Base-by-base conservation (phyloP, 345 rosid genomes). In the Erucastrum elatum region DNA sequence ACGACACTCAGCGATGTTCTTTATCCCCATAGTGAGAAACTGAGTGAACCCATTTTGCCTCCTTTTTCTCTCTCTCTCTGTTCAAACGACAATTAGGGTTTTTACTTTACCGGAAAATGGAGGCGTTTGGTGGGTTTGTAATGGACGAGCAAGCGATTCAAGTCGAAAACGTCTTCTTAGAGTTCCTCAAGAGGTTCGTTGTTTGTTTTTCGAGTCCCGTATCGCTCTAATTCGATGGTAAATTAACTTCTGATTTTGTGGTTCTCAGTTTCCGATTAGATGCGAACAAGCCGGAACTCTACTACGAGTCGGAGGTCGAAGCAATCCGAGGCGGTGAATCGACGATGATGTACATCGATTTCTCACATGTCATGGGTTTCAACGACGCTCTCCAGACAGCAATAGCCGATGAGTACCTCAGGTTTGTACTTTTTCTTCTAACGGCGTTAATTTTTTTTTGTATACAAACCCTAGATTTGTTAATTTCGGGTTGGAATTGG, bases 81-180 rank as follows among this genome's bases (percentile, higher is more conserved):
- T 77, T 68, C 41, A 27, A 74, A 55, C 75, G 51, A 44, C 16
- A 3, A 11, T 59, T 82, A 69, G 79, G 84, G 76, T 77, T 56
- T 56, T 61, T 4, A 49, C 55, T 60, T 70, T 39, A 37, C 25
- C 9, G 71, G 16, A 41, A 58, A 80, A 88, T 92, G 97, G 93
- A 92, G 49, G 88, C 91, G 4, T 86, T 81, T 44, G 90, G 97
- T 34, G 92, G 92, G 6, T 86, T 75, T 81, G 88, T 89, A 71
- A 83, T 87, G 58, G 99, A 95, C 68, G 89, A 85, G 76, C 94
- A 91, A 81, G 99, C 96, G 3, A 87, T 89, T 41, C 86, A 84
- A 70, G 98, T 95, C 11, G 99, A 95, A 85, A 89, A 90, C 61
- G 80, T 89, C 67, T 95, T 95, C 88, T 86, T 95, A 64, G 93